Conservation (phyloP, 1,284 basidiomycete species). For the Ceratobasidium papillatum region DNA sequence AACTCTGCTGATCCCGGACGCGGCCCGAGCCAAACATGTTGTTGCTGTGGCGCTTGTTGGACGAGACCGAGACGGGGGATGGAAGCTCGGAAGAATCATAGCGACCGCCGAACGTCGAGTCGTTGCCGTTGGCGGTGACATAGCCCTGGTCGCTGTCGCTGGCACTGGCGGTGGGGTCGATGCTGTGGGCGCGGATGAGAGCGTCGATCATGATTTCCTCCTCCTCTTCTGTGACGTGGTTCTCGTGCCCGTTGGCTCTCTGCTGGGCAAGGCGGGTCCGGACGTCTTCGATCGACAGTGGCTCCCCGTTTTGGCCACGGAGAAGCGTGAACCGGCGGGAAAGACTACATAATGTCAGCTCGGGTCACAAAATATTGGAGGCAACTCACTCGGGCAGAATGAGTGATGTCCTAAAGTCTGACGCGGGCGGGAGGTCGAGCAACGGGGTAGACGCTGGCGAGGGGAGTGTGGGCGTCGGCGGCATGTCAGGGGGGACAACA, state of each 20-base stretch:
- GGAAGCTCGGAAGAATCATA: slow-evolving; percentile 22
- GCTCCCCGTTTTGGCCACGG: slow-evolving; percentile 69
- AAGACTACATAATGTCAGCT: slow-evolving; percentile 60
- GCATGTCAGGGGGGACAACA: slow-evolving; percentile 25
- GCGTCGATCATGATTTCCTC: slow-evolving; percentile 82
- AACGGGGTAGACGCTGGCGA: slow-evolving; percentile 47
- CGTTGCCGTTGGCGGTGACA: slow-evolving; percentile 29
- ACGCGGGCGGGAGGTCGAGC: slow-evolving; percentile 62
- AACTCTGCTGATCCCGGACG: slow-evolving; percentile 71
- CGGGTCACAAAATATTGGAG: slow-evolving; percentile 43
- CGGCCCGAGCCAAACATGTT: slow-evolving; percentile 82
- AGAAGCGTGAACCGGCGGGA: slow-evolving; percentile 80
- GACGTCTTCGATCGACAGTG: slow-evolving; percentile 69
- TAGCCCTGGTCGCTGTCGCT: slow-evolving; percentile 24
- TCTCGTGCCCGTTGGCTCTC: slow-evolving; percentile 68
- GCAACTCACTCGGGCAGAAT: slow-evolving; percentile 79
- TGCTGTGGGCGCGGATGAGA: slow-evolving; percentile 51
- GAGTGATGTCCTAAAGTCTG: slow-evolving; percentile 81
- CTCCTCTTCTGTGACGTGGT: slow-evolving; percentile 78
- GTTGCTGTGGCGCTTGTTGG: slow-evolving; percentile 77
- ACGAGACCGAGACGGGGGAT: slow-evolving; percentile 43
- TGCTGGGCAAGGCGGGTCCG: slow-evolving; percentile 75
- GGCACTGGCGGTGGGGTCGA: slow-evolving; percentile 26
- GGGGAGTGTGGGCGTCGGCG: slow-evolving; percentile 44
- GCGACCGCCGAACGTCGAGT: slow-evolving; percentile 9